Percentiles rank a stretch among this genome's conserved stretches.
Evolutionary conservation across 176 grass and related monocot species (phyloP).

Genomic region (Triticum turgidum): DNA sequence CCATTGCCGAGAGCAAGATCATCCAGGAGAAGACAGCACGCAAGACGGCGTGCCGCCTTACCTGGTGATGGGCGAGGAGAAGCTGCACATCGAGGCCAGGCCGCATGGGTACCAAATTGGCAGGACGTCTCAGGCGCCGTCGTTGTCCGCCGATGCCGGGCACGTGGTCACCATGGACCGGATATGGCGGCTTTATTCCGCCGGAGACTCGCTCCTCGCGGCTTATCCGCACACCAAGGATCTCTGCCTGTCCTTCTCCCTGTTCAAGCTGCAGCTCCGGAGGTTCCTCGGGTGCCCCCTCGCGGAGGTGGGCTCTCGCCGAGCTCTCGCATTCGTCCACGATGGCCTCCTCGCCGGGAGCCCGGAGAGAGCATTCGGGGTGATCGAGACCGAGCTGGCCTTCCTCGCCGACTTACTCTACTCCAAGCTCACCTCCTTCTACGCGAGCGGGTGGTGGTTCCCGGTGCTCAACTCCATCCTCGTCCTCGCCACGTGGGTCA

Average conservation of each 20-base stretch:
- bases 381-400: conserved; percentile 43
- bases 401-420: conserved; percentile 53
- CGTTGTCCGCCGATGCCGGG: background rate
- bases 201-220: conserved; percentile 22
- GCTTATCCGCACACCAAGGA: conserved; percentile 27
- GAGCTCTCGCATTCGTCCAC: conserved; percentile 33
- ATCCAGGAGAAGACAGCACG: background rate
- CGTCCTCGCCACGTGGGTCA: conserved; percentile 37
- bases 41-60: conserved; percentile 27
- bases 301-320: conserved; percentile 37
- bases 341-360: conserved; percentile 18
- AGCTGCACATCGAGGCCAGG: conserved; percentile 34
- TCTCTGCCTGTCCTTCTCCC: conserved; percentile 32
- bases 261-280: conserved; percentile 56
- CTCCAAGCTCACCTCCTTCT: conserved; percentile 52
- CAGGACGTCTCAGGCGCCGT: background rate
- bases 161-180: conserved; percentile 32
- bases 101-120: conserved; percentile 42
- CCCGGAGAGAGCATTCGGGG: conserved; percentile 31
- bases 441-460: conserved; percentile 55
- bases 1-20: conserved; percentile 4
- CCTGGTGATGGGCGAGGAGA: conserved; percentile 51
- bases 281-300: conserved; percentile 37
- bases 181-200: conserved; percentile 29
- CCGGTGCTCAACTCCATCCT: conserved; percentile 36